A percentile compares a stretch with the other conserved stretches of the same genome.
Conservation (phyloP, 768 basidiomycete genomes). For the Psilocybe cubensis region DNA sequence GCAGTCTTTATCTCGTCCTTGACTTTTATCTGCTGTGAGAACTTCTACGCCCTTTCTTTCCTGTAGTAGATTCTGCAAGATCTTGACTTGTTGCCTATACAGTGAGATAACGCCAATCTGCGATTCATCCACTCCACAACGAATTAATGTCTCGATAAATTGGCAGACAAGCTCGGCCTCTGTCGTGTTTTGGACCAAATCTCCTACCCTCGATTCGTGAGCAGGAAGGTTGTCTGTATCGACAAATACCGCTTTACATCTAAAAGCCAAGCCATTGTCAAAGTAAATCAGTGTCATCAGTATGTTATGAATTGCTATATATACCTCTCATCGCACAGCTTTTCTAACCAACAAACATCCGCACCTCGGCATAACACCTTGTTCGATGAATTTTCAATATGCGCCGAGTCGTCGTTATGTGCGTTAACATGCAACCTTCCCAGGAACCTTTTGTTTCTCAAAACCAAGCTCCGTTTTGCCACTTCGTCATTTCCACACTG, state of each 20-base stretch:
- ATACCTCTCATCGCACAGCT: slow-evolving; percentile 66
- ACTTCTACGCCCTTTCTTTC: slow-evolving; percentile 70
- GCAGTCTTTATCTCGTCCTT: slow-evolving; percentile 95
- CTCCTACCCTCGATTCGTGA: slow-evolving; percentile 79
- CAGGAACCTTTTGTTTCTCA: slow-evolving; percentile 54
- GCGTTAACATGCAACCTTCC: slow-evolving; percentile 41
- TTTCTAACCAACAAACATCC: slow-evolving; percentile 70
- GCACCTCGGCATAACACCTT: slow-evolving; percentile 2
- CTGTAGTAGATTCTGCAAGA: slow-evolving; percentile 69
- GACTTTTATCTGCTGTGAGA: slow-evolving; percentile 90
- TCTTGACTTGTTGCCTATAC: slow-evolving; percentile 95
- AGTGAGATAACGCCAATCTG: slow-evolving; percentile 90
- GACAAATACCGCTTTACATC: slow-evolving; percentile 90
- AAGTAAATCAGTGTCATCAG: neutral
- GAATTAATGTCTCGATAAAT: slow-evolving; percentile 65
- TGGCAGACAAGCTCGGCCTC: slow-evolving; percentile 77
- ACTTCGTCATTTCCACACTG: slow-evolving; percentile 78
- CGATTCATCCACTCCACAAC: slow-evolving; percentile 62
- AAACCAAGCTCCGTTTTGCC: slow-evolving; percentile 55
- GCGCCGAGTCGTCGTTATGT: no score
- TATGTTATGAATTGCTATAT: no score
- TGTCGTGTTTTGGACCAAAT: slow-evolving; percentile 86
- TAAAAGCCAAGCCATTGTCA: slow-evolving; percentile 29
- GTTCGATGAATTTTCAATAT: neutral
- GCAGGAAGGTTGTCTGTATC: slow-evolving; percentile 88